Percentiles rank a stretch among this genome's conserved stretches.
Evolutionary conservation across 2,329 filamentous ascomycete genomes (phyloP).

Genomic region (Fusarium tanahbumbuense): DNA sequence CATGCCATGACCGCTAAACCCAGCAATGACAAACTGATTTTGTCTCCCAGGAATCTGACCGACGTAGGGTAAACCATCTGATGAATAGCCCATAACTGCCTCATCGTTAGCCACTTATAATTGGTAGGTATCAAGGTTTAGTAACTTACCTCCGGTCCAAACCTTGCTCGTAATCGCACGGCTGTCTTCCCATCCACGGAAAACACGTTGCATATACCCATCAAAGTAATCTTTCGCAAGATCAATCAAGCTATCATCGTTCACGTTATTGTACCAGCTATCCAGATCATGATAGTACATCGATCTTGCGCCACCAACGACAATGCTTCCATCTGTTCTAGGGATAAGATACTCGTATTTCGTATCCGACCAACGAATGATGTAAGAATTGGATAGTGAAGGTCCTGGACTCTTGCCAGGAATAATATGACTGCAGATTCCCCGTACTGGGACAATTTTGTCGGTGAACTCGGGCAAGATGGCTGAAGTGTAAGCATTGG

Average conservation of each 20-base stretch:
- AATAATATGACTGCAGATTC: conserved; percentile 7
- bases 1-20: conserved; percentile 57
- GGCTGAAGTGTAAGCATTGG: conserved; percentile 1
- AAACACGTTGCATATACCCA: conserved; percentile 60
- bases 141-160: conserved; percentile 46
- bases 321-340: background rate
- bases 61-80: conserved; percentile 58
- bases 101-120: background rate
- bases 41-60: conserved; percentile 53
- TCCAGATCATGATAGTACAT: conserved; percentile 1
- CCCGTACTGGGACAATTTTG: conserved; percentile 2
- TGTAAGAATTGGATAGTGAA: background rate
- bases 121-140: conserved; percentile 13
- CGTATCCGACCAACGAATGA: conserved; percentile 11
- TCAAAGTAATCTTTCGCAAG: conserved; percentile 53
- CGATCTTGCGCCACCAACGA: background rate
- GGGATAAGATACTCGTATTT: conserved; percentile 8
- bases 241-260: background rate
- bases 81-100: conserved; percentile 56
- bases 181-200: conserved; percentile 61
- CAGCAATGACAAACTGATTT: conserved; percentile 8
- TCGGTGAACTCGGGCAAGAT: background rate
- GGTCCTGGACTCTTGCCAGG: background rate
- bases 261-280: conserved; percentile 1
- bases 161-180: conserved; percentile 49